Percentiles rank a stretch among this genome's conserved stretches.
These are phyloP conservation scores for Acidiella bohemica DNA, from an alignment of 495 filamentous ascomycete species.

Conservation along the genomic window DNA sequence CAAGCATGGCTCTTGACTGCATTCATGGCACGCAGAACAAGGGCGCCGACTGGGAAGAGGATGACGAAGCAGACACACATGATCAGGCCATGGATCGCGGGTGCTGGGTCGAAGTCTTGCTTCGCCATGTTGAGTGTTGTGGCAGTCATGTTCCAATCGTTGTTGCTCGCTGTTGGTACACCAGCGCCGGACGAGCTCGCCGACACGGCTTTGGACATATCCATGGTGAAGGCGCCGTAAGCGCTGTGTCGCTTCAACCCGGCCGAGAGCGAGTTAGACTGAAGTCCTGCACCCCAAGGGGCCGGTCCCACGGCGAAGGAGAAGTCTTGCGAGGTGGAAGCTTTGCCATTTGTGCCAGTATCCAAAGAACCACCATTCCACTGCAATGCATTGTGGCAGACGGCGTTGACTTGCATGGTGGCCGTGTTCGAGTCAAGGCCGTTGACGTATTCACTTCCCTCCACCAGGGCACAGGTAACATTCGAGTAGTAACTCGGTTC, in stretches of 20 bases:
- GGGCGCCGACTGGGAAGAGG: constrained; percentile 41
- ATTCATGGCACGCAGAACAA: constrained; percentile 36
- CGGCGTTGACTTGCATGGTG: constrained; percentile 31
- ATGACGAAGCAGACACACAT: constrained; percentile 41
- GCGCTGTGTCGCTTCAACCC: constrained; percentile 39
- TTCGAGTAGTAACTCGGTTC: constrained; percentile 17
- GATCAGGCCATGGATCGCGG: constrained; percentile 37
- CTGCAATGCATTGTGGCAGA: constrained; percentile 36
- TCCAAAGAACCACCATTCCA: constrained; percentile 27
- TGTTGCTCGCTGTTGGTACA: background rate
- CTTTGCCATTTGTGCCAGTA: constrained; percentile 29
- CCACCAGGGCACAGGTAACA: constrained; percentile 30
- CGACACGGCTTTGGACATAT: constrained; percentile 36
- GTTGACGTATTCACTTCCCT: background rate
- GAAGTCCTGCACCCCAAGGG: constrained; percentile 22
- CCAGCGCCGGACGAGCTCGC: constrained; percentile 9
- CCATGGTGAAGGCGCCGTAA: constrained; percentile 43
- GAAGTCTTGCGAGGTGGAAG: constrained; percentile 32
- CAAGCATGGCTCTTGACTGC: constrained; percentile 37
- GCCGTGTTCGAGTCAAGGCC: constrained; percentile 9
- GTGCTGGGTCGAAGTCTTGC: constrained; percentile 23
- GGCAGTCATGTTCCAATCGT: background rate
- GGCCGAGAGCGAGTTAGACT: constrained; percentile 31
- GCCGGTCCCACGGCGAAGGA: constrained; percentile 42
- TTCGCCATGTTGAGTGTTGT: constrained; percentile 7